A percentile compares a stretch with the other conserved stretches of the same genome.
Conservation (phyloP, 805 yeast species). For the Saturnispora silvae region DNA sequence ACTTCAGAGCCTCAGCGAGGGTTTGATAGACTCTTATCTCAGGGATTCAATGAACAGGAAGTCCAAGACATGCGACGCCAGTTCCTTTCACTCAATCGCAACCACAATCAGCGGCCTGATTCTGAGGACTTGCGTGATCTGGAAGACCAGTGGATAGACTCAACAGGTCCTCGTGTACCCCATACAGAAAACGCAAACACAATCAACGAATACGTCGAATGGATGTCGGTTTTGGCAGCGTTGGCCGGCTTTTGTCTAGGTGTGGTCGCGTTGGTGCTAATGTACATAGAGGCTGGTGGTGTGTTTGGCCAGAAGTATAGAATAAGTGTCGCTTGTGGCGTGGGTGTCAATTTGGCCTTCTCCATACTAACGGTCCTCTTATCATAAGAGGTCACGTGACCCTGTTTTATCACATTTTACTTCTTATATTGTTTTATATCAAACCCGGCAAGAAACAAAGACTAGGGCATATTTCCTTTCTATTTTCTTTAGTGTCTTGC, state of each 20-base stretch:
- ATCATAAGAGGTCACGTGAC: too few species aligned
- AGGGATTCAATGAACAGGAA: slow-evolving; percentile 77
- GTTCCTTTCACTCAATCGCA: slow-evolving; percentile 59
- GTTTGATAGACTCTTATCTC: slow-evolving; percentile 70
- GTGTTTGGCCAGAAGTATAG: slow-evolving; percentile 51
- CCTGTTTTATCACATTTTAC: too few species aligned
- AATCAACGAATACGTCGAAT: slow-evolving; percentile 34
- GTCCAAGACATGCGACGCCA: slow-evolving; percentile 62
- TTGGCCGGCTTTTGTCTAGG: slow-evolving; percentile 71
- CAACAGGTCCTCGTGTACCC: too few species aligned
- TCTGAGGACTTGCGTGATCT: slow-evolving; percentile 49
- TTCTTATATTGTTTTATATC: too few species aligned
- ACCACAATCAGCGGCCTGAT: slow-evolving; percentile 31
- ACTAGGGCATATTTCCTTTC: too few species aligned
- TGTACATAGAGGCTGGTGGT: slow-evolving; percentile 43
- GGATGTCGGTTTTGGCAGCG: slow-evolving; percentile 61
- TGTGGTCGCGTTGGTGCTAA: slow-evolving; percentile 51
- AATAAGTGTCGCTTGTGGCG: slow-evolving; percentile 65
- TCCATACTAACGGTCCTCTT: slow-evolving; percentile 33
- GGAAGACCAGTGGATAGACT: slow-evolving; percentile 83
- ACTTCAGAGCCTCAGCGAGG: slow-evolving; percentile 69
- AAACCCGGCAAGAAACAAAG: too few species aligned
- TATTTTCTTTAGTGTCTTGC: too few species aligned
- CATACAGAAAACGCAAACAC: too few species aligned
- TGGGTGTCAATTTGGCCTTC: slow-evolving; percentile 55